Conservation (phyloP, 2,329 filamentous ascomycete species). For the Dactylonectria estremocensis region DNA sequence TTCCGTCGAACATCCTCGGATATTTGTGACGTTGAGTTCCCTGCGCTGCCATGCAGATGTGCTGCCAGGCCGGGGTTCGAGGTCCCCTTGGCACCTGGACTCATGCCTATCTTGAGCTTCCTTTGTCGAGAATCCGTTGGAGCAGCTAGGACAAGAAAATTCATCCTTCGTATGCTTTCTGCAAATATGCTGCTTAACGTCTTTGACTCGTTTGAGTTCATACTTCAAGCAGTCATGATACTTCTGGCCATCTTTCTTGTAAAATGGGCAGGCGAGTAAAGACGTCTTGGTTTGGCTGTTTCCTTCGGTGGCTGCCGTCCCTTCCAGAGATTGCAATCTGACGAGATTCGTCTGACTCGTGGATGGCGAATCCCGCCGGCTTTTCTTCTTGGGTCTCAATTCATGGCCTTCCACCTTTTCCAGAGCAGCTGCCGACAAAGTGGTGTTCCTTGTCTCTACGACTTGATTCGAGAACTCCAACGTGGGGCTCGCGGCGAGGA, state of each 20-base stretch:
- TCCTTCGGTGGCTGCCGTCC: background rate
- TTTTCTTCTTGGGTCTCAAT: background rate
- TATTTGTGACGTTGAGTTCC: background rate
- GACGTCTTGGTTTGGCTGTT: background rate
- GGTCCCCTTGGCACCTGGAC: background rate
- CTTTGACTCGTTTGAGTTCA: background rate
- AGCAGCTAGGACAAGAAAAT: background rate
- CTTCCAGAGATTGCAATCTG: background rate
- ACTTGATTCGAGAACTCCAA: background rate
- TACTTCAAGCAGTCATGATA: constrained; percentile 1
- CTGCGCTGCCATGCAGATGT: background rate
- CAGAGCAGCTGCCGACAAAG: background rate
- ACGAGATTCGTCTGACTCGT: too few species aligned
- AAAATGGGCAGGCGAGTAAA: background rate
- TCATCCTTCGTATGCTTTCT: background rate
- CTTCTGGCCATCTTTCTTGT: background rate
- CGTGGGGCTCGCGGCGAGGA: background rate
- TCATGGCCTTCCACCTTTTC: background rate
- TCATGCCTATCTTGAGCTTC: background rate
- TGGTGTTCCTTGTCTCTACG: background rate
- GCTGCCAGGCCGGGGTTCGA: background rate
- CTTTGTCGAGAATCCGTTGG: background rate
- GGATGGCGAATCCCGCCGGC: background rate
- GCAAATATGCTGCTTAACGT: background rate
- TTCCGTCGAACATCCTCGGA: background rate